Evolutionary conservation across 176 grass and related monocot genomes (phyloP).

Genomic region (Oryza officinalis): DNA sequence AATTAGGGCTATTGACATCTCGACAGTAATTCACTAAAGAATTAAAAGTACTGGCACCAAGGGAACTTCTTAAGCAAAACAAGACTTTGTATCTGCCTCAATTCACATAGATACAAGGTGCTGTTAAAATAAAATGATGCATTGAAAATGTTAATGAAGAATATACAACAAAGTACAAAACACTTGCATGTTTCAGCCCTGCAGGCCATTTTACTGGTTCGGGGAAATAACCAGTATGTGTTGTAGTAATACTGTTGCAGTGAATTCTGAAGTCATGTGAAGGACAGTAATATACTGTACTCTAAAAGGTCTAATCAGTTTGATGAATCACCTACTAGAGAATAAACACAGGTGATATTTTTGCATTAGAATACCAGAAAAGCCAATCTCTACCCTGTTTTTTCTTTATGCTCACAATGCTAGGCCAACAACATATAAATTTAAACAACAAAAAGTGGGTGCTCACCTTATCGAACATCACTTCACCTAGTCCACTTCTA

Average conservation of each 20-base stretch:
- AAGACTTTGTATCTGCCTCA: neutral
- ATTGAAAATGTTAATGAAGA: neutral
- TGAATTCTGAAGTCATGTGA: neutral
- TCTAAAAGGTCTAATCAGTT: neutral
- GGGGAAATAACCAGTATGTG: neutral
- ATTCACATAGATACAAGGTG: constrained; percentile 16
- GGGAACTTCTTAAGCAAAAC: constrained; percentile 29
- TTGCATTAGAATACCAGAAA: neutral
- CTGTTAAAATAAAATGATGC: neutral
- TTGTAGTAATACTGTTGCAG: neutral
- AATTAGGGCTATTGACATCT: constrained; percentile 14
- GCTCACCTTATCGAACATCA: constrained; percentile 86
- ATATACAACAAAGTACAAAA: neutral
- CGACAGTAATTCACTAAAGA: neutral
- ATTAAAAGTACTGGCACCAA: neutral
- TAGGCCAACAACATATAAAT: neutral
- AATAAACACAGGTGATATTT: constrained; percentile 10
- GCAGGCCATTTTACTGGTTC: neutral
- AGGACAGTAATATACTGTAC: constrained; percentile 8
- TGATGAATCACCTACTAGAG: neutral
- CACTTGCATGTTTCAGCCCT: neutral
- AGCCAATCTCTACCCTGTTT: neutral
- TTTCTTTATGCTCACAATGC: constrained; percentile 7
- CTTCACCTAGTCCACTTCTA: constrained; percentile 84
- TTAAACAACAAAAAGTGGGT: constrained; percentile 12